Base-by-base conservation (phyloP, 768 basidiomycete genomes). In the Strobilomyces echinocephalus region DNA sequence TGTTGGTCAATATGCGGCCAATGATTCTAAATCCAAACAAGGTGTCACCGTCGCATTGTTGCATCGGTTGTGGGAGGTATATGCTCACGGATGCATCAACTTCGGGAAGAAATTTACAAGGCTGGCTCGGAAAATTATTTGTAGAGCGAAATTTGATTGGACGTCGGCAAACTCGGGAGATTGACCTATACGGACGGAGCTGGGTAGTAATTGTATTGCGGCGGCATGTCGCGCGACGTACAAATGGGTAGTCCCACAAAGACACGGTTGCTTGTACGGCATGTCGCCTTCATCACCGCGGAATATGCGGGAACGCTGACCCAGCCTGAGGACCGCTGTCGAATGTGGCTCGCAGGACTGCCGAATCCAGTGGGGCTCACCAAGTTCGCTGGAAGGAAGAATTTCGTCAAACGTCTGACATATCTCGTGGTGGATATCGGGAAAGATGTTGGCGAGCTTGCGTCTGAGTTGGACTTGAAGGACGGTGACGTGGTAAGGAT, bases 191-290 rank as follows among this genome's bases (percentile, higher is more conserved):
- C 46, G 43, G 52, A 53, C 28, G 46, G 49, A 56, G 28, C 46
- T 61, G 34, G 60, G 39, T 44, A 31, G 39, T 44, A 31, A 40
- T 18, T 42, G 44, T 49, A 44, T 42, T 39, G 53, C 24, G 49
- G 36, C 31, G 36, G 48, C 21, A 51, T 15, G 30, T 40, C 42
- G 48, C 16, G 42, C 42, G 34, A 63, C 69, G 49, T 50, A 76
- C 76, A 73, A 44, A 73, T 51, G 12, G 72, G 67, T 5, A 63
- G 45, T 2, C 75, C 75, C 26, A 76, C 72, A 45, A 75, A 76
- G 36, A 74, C 53, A 24, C 76, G 74, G 50, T 74, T 76, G 46
- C 70, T 74, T 52, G 60, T 63, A 56, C 73, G 71, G 59, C 67
- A 69, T 49, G 68, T 67, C 50, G 70, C 68, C 34, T 62, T 59